Conservation (phyloP, 352 stramenopile genomes). For the Pythium rishiriense region DNA sequence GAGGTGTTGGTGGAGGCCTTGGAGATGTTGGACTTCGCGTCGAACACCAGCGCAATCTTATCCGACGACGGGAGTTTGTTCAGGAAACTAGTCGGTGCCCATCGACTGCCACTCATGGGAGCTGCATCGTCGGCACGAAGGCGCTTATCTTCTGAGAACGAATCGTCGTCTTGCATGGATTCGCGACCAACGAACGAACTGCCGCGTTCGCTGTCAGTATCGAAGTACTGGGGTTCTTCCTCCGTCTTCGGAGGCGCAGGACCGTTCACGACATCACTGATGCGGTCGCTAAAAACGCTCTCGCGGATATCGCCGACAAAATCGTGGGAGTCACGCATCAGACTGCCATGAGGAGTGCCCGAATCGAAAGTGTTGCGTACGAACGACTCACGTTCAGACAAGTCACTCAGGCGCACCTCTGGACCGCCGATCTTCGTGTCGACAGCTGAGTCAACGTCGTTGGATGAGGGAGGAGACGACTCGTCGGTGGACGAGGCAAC, state of each 20-base stretch:
- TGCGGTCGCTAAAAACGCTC: constrained; percentile 28
- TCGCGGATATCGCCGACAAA: constrained; percentile 27
- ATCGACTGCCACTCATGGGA: constrained; percentile 25
- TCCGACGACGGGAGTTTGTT: constrained; percentile 31
- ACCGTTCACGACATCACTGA: constrained; percentile 33
- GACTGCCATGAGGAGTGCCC: constrained; percentile 36
- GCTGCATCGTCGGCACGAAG: constrained; percentile 1
- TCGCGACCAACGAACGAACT: constrained; percentile 38
- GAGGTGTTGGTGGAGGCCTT: constrained; percentile 27
- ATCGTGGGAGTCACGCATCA: constrained; percentile 33
- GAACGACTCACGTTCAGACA: constrained; percentile 25
- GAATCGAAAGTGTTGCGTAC: constrained; percentile 35
- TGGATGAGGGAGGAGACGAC: constrained; percentile 7
- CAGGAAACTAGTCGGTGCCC: constrained; percentile 44
- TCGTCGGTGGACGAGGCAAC: not conserved
- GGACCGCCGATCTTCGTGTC: not conserved
- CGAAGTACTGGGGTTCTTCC: constrained; percentile 41
- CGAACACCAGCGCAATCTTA: constrained; percentile 26
- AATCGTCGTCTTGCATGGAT: constrained; percentile 25
- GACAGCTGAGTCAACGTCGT: not conserved
- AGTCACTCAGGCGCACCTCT: constrained; percentile 15
- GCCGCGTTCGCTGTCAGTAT: constrained; percentile 49
- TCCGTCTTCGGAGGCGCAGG: constrained; percentile 28
- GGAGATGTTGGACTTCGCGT: constrained; percentile 39
- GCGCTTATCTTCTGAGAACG: constrained; percentile 21